Base-by-base conservation (phyloP, 1,139 yeast genomes). In the Tardiomyces depauwii region DNA sequence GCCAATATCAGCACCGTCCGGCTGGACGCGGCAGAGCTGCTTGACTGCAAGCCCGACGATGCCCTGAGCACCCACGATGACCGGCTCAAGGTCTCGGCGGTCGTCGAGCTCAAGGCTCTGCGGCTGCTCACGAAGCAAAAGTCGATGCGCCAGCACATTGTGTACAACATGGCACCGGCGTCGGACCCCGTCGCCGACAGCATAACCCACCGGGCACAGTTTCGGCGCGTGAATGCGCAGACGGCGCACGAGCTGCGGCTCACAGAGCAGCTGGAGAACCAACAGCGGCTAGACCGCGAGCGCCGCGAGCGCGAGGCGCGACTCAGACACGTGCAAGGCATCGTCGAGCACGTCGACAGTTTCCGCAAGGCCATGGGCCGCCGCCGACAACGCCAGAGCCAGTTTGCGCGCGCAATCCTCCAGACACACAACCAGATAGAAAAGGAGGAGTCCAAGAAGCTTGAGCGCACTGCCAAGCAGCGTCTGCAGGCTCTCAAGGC, bases 401-500 rank as follows among this genome's bases (percentile, higher is more conserved):
- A 49, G 45, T 46, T 46, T 6, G 48, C 47, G 18, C 58, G 56
- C 47, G 48, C 56, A n/a, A 47, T 65, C 30, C 41, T 44, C 16
- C 58, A 55, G 45, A 51, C 54, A 40, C 69, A 65, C 50, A 45
- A 48, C 33, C 57, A 53, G 39, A 62, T 62, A 43, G 98, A 89
- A 63, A 84, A 81, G 62, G 98, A 91, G 57, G 98, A 91, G 63
- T 80, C 83, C 52, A 83, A 80, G 64, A 81, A 88, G 56, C 70
- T 84, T 45, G 98, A 91, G 64, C 79, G 81, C 60, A 89, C 88
- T 41, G 98, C 98, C 41, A 89, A 86, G 64, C 96, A 89, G 65
- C 94, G 98, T 80, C 78, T 91, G 65, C 96, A 87, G 64, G 98
- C 98, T 14, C 79, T 91, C 73, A 85, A 86, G 63, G 85, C 95